Percentiles rank a stretch among this genome's conserved stretches.
These are phyloP conservation scores for Venturia effusa DNA, from an alignment of 2,329 filamentous ascomycete species.

Conservation along the genomic window DNA sequence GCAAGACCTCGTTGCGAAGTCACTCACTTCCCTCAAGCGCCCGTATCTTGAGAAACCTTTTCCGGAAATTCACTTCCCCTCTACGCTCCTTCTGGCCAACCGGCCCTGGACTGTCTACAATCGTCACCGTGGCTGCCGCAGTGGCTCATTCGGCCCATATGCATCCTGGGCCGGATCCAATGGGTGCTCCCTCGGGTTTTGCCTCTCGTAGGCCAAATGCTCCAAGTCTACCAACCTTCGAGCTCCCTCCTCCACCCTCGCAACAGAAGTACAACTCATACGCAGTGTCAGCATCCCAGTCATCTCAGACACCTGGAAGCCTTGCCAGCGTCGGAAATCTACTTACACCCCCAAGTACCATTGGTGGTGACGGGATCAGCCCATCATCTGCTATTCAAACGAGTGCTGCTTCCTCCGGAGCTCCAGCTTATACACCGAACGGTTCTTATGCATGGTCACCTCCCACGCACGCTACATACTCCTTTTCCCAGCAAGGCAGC, in stretches of 20 bases:
- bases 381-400: conserved; percentile 51
- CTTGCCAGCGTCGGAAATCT: conserved; percentile 48
- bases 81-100: conserved; percentile 23
- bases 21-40: not conserved
- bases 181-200: conserved; percentile 55
- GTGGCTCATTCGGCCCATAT: conserved; percentile 50
- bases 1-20: not conserved
- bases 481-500: conserved; percentile 32
- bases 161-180: conserved; percentile 47
- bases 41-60: not conserved
- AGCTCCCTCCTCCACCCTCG: conserved; percentile 38
- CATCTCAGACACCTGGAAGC: conserved; percentile 34
- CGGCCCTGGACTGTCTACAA: conserved; percentile 31
- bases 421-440: conserved; percentile 47
- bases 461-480: conserved; percentile 46
- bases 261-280: conserved; percentile 37
- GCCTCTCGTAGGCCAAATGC: conserved; percentile 60
- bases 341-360: conserved; percentile 50
- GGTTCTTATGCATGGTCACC: conserved; percentile 47
- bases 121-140: conserved; percentile 52
- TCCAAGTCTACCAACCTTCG: conserved; percentile 56
- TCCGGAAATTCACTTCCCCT: not conserved
- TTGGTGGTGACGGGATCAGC: conserved; percentile 50
- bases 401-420: conserved; percentile 46
- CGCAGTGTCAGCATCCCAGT: conserved; percentile 31